Conservation (phyloP, 805 yeast genomes). For the Saccharomycopsis capsularis region DNA sequence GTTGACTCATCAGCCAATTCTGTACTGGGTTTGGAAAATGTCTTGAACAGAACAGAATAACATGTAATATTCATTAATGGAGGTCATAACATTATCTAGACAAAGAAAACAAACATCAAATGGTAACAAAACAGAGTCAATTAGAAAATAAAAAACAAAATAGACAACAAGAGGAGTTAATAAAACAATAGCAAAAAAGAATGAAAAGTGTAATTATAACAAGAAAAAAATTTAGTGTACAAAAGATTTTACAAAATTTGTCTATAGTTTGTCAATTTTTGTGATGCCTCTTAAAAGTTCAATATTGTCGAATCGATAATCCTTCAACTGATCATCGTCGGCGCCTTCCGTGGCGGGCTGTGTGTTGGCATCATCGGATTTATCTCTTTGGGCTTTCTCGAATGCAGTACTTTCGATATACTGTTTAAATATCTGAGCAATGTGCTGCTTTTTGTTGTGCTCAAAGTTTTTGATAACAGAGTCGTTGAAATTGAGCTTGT, state of each 20-base stretch:
- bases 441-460: conserved; percentile 22
- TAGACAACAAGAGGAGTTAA: background rate
- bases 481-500: conserved; percentile 18
- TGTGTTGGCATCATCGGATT: background rate
- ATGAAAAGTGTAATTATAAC: background rate
- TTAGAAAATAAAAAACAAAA: too few relatives aligned
- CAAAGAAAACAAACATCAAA: too few relatives aligned
- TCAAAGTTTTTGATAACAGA: conserved; percentile 17
- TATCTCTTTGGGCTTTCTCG: too few relatives aligned
- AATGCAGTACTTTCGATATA: conserved; percentile 14
- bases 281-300: conserved; percentile 33
- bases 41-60: too few relatives aligned
- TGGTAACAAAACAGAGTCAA: background rate
- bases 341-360: background rate
- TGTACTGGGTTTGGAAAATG: too few relatives aligned
- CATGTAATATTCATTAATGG: background rate
- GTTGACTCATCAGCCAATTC: too few relatives aligned
- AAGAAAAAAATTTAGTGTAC: background rate
- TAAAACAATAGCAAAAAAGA: background rate
- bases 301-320: conserved; percentile 28
- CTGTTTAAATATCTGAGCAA: conserved; percentile 22
- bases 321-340: conserved; percentile 23
- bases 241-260: background rate
- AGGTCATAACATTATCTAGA: background rate
- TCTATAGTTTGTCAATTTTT: conserved; percentile 22